phyloP scores from a whole-genome alignment of 2,329 filamentous ascomycete species.

The Pseudogymnoascus sp. region DNA sequence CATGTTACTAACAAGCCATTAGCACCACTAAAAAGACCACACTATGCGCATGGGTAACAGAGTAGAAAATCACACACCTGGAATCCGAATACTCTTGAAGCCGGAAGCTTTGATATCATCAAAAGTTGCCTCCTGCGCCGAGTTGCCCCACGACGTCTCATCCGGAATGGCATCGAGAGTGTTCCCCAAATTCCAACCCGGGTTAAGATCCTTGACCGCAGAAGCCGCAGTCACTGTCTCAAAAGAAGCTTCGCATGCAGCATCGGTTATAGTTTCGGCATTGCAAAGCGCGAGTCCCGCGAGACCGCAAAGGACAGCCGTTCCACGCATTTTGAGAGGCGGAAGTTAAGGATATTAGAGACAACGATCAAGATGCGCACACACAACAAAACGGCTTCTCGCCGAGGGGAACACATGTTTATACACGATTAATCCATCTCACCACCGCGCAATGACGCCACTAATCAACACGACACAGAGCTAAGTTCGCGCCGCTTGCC shows the following conservation, averaged over 20 bases:
- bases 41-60: background rate
- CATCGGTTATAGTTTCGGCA: background rate
- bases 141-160: slow-evolving; percentile 53
- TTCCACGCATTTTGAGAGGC: slow-evolving; percentile 1
- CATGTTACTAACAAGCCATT: slow-evolving; percentile 42
- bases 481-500: background rate
- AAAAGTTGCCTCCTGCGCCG: slow-evolving; percentile 43
- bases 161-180: slow-evolving; percentile 48
- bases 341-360: background rate
- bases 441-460: background rate
- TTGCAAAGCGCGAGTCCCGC: background rate
- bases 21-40: background rate
- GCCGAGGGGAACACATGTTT: background rate
- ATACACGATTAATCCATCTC: background rate
- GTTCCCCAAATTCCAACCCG: slow-evolving; percentile 55
- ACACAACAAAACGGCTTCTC: background rate
- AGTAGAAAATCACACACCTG: slow-evolving; percentile 26
- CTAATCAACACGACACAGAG: background rate
- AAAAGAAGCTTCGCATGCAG: slow-evolving; percentile 16
- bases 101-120: slow-evolving; percentile 43
- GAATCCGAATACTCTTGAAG: slow-evolving; percentile 51
- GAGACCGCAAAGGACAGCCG: background rate
- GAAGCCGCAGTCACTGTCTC: slow-evolving; percentile 18
- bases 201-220: slow-evolving; percentile 39
- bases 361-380: background rate